Percentiles rank a stretch among this genome's conserved stretches.
phyloP scores from a whole-genome alignment of 495 filamentous ascomycete species.

The Penicillium canariense region DNA sequence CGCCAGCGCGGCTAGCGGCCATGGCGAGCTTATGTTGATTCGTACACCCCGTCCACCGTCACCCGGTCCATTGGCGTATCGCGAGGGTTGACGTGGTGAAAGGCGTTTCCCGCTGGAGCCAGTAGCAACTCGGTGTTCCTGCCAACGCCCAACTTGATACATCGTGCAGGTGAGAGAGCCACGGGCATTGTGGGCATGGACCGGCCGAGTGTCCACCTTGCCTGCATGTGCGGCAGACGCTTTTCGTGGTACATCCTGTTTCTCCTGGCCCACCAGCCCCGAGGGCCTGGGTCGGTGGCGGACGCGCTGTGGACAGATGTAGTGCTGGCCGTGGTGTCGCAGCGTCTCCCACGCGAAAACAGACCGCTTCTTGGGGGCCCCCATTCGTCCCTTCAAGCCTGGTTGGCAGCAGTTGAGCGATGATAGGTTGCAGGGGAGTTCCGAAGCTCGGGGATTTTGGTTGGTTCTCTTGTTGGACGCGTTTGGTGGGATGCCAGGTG shows the following conservation, averaged over 20 bases:
- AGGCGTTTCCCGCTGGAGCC: not conserved
- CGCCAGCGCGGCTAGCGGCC: not conserved
- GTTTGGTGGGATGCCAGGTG: not conserved
- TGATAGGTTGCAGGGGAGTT: not conserved
- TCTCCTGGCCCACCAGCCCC: constrained; percentile 7
- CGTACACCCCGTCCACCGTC: not conserved
- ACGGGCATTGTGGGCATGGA: not conserved
- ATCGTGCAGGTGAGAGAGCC: not conserved
- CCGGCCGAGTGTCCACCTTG: not conserved
- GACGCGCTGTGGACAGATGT: not conserved
- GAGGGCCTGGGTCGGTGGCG: constrained; percentile 4
- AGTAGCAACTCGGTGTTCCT: not conserved
- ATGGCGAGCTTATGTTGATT: not conserved
- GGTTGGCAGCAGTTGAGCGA: not conserved
- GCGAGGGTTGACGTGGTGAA: not conserved
- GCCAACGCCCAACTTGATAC: not conserved
- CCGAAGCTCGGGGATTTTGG: not conserved
- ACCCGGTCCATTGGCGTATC: not conserved
- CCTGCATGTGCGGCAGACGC: not conserved
- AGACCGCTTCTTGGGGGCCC: constrained; percentile 10
- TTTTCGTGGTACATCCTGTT: not conserved
- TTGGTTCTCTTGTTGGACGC: not conserved
- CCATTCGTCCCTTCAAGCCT: not conserved
- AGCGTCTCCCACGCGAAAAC: not conserved
- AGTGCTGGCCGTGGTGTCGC: not conserved